phyloP scores from a whole-genome alignment of 2,329 filamentous ascomycete genomes.

The Cadophora malorum region DNA sequence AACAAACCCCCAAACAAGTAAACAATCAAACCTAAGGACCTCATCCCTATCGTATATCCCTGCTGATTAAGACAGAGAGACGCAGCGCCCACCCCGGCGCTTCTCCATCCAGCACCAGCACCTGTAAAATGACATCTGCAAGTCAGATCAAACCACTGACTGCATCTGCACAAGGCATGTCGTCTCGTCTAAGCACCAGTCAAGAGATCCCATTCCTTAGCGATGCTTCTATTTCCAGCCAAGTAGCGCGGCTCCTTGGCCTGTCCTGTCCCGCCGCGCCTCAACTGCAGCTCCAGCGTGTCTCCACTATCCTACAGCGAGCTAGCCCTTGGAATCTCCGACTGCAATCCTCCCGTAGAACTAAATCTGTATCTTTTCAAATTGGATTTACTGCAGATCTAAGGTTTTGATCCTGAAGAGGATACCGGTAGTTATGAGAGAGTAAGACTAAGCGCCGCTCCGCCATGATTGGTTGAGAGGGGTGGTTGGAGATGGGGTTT shows the following conservation, averaged over 20 bases:
- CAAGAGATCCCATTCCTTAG: background rate
- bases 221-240: slow-evolving; percentile 17
- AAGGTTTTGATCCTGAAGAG: no score
- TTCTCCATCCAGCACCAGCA: no score
- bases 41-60: no score
- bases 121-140: no score
- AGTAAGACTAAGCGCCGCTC: background rate
- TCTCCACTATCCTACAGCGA: slow-evolving; percentile 3
- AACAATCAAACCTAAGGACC: no score
- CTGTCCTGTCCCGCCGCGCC: background rate
- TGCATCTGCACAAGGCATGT: background rate
- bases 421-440: background rate
- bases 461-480: no score
- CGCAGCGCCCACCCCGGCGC: no score
- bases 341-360: background rate
- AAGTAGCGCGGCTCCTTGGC: slow-evolving; percentile 17
- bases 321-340: background rate
- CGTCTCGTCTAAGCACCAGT: background rate
- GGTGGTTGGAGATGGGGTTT: background rate
- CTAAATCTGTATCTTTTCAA: background rate
- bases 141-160: no score
- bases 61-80: no score
- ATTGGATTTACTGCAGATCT: no score
- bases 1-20: no score
- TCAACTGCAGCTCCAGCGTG: background rate